phyloP scores from a whole-genome alignment of 441 rosid species.

The Bocquillonia castaneifolia region DNA sequence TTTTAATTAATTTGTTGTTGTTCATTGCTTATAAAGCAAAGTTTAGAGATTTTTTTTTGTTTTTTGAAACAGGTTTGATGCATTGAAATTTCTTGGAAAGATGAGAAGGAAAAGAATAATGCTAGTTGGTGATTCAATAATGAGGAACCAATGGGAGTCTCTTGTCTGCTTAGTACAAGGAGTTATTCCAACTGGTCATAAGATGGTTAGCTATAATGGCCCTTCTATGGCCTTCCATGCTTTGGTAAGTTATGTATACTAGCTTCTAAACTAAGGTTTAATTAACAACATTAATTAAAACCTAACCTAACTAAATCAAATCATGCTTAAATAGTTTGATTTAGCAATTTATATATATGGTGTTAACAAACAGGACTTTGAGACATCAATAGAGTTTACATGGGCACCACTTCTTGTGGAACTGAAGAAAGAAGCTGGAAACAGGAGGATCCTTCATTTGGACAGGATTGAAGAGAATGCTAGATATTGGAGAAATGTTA shows the following conservation, averaged over 20 bases:
- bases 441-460: constrained; percentile 65
- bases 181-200: constrained; percentile 63
- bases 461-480: constrained; percentile 89
- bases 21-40: too few species aligned
- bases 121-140: constrained; percentile 90
- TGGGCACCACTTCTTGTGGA: constrained; percentile 97
- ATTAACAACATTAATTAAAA: neutral
- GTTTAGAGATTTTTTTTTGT: too few species aligned
- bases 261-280: too few species aligned
- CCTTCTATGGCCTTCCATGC: constrained; percentile 86
- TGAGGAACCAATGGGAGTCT: constrained; percentile 98
- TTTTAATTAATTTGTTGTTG: too few species aligned
- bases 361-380: constrained; percentile 49
- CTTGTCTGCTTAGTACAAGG: constrained; percentile 88
- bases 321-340: neutral
- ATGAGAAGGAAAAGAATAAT: constrained; percentile 79
- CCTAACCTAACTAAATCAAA: neutral
- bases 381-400: constrained; percentile 67
- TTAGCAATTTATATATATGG: neutral
- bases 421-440: constrained; percentile 46
- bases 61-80: constrained; percentile 56
- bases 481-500: constrained; percentile 75
- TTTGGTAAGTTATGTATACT: constrained; percentile 51
- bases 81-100: constrained; percentile 65
- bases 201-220: constrained; percentile 65